Conservation (phyloP, 768 basidiomycete genomes). For the Lactifluus piperatus region DNA sequence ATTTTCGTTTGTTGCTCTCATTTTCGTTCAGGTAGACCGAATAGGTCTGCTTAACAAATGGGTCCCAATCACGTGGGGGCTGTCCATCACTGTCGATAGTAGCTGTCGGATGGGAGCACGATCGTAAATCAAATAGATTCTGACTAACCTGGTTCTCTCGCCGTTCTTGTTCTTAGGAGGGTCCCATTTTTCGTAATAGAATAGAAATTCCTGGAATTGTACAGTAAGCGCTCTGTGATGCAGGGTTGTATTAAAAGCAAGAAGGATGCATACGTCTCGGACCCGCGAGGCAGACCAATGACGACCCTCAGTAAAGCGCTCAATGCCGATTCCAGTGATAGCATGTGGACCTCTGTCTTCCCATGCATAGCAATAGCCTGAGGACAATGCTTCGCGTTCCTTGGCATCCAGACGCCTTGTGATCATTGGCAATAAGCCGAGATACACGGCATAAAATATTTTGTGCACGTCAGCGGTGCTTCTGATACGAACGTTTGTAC, state of each 20-base stretch:
- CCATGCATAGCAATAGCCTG: slow-evolving; percentile 84
- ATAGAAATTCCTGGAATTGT: slow-evolving; percentile 40
- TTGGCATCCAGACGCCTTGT: slow-evolving; percentile 77
- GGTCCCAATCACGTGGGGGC: slow-evolving; percentile 33
- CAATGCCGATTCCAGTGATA: slow-evolving; percentile 76
- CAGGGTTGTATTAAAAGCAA: not conserved
- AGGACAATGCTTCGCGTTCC: slow-evolving; percentile 53
- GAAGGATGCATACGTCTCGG: slow-evolving; percentile 32
- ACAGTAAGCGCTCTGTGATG: slow-evolving; percentile 5
- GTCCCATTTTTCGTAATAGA: slow-evolving; percentile 44
- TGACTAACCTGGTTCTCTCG: slow-evolving; percentile 23
- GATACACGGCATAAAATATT: slow-evolving; percentile 72
- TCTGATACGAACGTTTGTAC: slow-evolving; percentile 67
- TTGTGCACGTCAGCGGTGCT: slow-evolving; percentile 74
- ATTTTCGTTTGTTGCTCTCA: slow-evolving; percentile 27
- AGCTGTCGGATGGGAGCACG: slow-evolving; percentile 13
- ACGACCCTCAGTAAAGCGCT: slow-evolving; percentile 73
- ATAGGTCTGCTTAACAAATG: slow-evolving; percentile 48
- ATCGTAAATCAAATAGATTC: slow-evolving; percentile 14
- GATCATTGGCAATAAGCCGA: slow-evolving; percentile 60
- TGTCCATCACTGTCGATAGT: slow-evolving; percentile 28
- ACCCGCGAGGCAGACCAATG: slow-evolving; percentile 81
- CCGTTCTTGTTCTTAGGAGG: slow-evolving; percentile 31
- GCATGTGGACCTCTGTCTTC: slow-evolving; percentile 79
- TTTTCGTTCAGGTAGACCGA: slow-evolving; percentile 29